Base-by-base conservation (phyloP, 805 yeast genomes). In the Tetrapisispora pingtungensis region DNA sequence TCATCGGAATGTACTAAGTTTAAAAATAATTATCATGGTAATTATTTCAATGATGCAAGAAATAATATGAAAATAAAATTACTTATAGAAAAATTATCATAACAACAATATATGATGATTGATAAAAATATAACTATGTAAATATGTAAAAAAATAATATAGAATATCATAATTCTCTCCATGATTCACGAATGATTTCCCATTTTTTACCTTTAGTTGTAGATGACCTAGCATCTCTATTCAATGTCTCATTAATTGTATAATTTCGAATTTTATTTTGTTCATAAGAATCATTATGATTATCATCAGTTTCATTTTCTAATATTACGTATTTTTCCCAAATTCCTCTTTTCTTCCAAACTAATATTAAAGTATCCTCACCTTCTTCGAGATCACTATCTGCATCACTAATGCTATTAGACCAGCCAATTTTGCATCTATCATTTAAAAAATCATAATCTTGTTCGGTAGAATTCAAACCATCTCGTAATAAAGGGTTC, bases 241-340 rank as follows among this genome's bases (percentile, higher is more conserved):
- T 51, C 31, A 54, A 42, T 8, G 56, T 55, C 39, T 56, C 59
- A 30, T 49, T 49, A 2, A 53, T 51, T 1, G 54, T 35, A 42
- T 48, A 55, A 15, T 35, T 17, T 41, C 15, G 41, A 1, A 17
- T 14, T 3, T 5, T 18, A 10, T 37, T 17, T 17, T 18, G n/a
- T 12, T 26, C 26, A 26, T 17, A 3, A 5, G 26, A 14, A 10
- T 17, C 17, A 18, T 18, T 13, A 15, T n/a, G 27, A 8, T 18
- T 26, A 28, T 17, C 20, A 37, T 26, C 26, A 17, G 12, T 14
- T 52, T 34, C 38, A 41, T 63, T 66, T 45, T 80, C 87, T 13
- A 77, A 69, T 32, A 90, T 77, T 13, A 71, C 77, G 60, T 84
- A 90, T 59, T 84, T 86, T 58, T 90, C 97, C 96, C 96, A 86